Percentiles rank a stretch among this genome's conserved stretches.
Evolutionary conservation across 805 yeast genomes (phyloP).

Genomic region (Yarrowia osloensis): DNA sequence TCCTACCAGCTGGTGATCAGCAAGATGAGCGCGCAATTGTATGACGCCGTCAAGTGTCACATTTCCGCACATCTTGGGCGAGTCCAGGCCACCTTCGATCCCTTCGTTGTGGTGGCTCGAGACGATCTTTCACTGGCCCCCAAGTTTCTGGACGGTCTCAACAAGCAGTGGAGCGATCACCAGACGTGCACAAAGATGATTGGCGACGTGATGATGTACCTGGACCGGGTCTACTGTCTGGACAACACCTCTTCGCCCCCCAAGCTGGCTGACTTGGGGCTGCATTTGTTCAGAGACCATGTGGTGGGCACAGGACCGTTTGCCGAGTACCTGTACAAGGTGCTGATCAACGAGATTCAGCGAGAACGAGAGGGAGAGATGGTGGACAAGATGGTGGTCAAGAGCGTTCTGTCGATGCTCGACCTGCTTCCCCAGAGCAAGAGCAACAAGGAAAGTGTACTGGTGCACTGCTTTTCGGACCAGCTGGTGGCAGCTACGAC

Average conservation of each 20-base stretch:
- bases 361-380: conserved; percentile 59
- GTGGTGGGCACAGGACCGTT: conserved; percentile 57
- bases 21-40: conserved; percentile 65
- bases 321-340: conserved; percentile 52
- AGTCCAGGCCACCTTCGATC: neutral
- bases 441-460: conserved; percentile 55
- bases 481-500: conserved; percentile 56
- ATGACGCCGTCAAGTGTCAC: conserved; percentile 57
- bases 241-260: conserved; percentile 59
- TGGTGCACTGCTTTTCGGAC: conserved; percentile 67
- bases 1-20: conserved; percentile 75
- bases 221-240: conserved; percentile 81
- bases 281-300: conserved; percentile 62
- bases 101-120: neutral
- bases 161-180: conserved; percentile 69
- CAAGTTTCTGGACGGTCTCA: conserved; percentile 43
- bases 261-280: conserved; percentile 66
- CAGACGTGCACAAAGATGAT: conserved; percentile 71
- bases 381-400: conserved; percentile 59
- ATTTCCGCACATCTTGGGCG: conserved; percentile 47
- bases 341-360: conserved; percentile 57
- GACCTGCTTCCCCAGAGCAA: conserved; percentile 52
- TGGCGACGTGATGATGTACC: conserved; percentile 80
- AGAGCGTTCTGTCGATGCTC: conserved; percentile 67
- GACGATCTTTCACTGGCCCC: conserved; percentile 9